Evolutionary conservation across 1,284 basidiomycete genomes (phyloP), one percentile per base, ranked within the genome.

Genomic region (Chiua sp.): DNA sequence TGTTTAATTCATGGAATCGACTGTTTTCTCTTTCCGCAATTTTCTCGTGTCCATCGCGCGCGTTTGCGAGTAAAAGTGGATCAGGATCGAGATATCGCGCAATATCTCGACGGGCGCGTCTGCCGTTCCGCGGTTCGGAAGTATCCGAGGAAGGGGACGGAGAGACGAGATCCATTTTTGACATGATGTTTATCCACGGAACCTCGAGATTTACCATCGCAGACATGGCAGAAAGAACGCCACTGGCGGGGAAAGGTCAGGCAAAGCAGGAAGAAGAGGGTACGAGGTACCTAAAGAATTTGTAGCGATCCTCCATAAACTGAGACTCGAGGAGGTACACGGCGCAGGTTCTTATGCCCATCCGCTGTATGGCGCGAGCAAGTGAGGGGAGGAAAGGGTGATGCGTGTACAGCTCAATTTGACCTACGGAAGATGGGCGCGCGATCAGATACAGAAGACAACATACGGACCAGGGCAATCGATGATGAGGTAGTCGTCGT

Each of bases 341-440:
- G 7, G 91, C 93, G 64, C 90, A 93, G 39, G 87, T 88, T 59
- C 94, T 83, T 62, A 97, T 86, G 47, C 88, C 87, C 69, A 96
- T 80, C 69, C 89, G 79, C 72, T 82, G 78, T 49, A 94, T 74
- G 72, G 90, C 79, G 62, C 87, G 85, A 44, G 94, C 91, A 53
- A 99, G 87, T 7, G 90, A 88, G 2, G 97, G 95, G 50, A 99
- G 87, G 72, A 99, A 93, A 0, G 96, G 95, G 69, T 98, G 95
- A 77, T 99, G 98, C 1, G 98, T 99, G 77, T 99, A 99, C 13
- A 99, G 84, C 78, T 99, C 98, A 68, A 99, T 99, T 78, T 99
- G 98, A 44, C 95, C 94, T 94, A 68, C 26, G 44, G 46, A 51
- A 50, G 50, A 51, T 74, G 51, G 74, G 60, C 50, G 46, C 50